A percentile compares a stretch with the other conserved stretches of the same genome.
phyloP scores from a whole-genome alignment of 2,329 filamentous ascomycete species.

The Reticulascus tulasneorum region DNA sequence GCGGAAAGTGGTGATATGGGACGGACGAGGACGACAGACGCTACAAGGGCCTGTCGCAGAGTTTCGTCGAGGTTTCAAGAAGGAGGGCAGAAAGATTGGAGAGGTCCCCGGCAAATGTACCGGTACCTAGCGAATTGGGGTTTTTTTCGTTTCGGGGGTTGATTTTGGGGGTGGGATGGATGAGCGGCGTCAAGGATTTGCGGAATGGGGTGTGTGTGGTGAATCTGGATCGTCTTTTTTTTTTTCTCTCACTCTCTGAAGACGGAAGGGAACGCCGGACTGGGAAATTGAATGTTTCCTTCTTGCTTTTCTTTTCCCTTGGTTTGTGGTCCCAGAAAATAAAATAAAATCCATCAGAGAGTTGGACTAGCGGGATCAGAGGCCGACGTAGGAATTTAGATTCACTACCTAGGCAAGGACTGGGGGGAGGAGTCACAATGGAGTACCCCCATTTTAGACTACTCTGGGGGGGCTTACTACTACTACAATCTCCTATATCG shows the following conservation, averaged over 20 bases:
- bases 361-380: background rate
- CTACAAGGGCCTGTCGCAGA: too few species aligned
- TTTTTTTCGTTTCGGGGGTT: background rate
- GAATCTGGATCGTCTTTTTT: constrained; percentile 3
- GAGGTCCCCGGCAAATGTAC: constrained; percentile 1
- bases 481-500: too few species aligned
- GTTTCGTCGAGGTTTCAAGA: constrained; percentile 13
- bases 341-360: constrained; percentile 2
- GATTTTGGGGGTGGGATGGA: background rate
- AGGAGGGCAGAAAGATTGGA: constrained; percentile 6
- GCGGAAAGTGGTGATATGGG: constrained; percentile 8
- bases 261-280: background rate
- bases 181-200: background rate
- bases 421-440: background rate
- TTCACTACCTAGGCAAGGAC: constrained; percentile 3
- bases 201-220: background rate
- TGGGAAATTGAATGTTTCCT: background rate
- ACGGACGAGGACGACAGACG: constrained; percentile 13
- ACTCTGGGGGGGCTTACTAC: too few species aligned
- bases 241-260: background rate
- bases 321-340: too few species aligned
- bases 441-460: background rate
- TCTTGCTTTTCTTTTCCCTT: constrained; percentile 8
- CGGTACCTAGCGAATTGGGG: constrained; percentile 4
- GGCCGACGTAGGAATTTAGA: constrained; percentile 8